phyloP scores from a whole-genome alignment of 2,329 filamentous ascomycete genomes.

The Colletotrichum coccodes region DNA sequence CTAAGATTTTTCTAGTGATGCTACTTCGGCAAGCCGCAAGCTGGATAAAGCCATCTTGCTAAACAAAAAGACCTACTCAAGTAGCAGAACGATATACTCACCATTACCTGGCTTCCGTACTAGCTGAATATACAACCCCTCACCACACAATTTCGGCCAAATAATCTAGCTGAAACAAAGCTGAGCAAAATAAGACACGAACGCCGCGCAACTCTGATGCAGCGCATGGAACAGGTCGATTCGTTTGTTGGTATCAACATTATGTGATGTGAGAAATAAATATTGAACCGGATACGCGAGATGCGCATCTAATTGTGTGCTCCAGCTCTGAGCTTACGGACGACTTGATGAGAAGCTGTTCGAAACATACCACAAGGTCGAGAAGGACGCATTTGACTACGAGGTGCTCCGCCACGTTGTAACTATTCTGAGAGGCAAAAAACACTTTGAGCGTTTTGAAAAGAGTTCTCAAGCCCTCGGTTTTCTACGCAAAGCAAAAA shows the following conservation, averaged over 20 bases:
- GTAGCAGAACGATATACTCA: conserved; percentile 46
- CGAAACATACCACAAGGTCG: conserved; percentile 41
- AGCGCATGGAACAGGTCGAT: conserved; percentile 41
- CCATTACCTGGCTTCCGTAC: conserved; percentile 48
- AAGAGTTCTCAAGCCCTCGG: no score
- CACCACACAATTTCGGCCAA: conserved; percentile 37
- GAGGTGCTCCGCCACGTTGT: conserved; percentile 38
- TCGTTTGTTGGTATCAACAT: conserved; percentile 46
- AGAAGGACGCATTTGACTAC: conserved; percentile 41
- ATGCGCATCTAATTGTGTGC: conserved; percentile 46
- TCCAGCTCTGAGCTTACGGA: conserved; percentile 34
- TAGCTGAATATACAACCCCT: conserved; percentile 45
- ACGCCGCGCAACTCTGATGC: conserved; percentile 39
- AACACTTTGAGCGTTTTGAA: no score
- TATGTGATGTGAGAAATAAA: conserved; percentile 41
- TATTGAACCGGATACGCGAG: conserved; percentile 45
- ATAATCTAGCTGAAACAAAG: conserved; percentile 36
- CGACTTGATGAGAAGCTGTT: conserved; percentile 41
- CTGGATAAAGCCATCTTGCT: conserved; percentile 49
- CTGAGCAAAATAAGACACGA: conserved; percentile 38
- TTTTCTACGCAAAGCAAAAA: no score
- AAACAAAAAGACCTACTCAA: conserved; percentile 51
- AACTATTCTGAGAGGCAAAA: no score
- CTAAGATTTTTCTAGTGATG: conserved; percentile 43
- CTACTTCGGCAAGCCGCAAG: conserved; percentile 50